A percentile compares a stretch with the other conserved stretches of the same genome.
These are phyloP conservation scores for Neofusicoccum kwambonambiense DNA, from an alignment of 2,329 filamentous ascomycete genomes.

Conservation along the genomic window DNA sequence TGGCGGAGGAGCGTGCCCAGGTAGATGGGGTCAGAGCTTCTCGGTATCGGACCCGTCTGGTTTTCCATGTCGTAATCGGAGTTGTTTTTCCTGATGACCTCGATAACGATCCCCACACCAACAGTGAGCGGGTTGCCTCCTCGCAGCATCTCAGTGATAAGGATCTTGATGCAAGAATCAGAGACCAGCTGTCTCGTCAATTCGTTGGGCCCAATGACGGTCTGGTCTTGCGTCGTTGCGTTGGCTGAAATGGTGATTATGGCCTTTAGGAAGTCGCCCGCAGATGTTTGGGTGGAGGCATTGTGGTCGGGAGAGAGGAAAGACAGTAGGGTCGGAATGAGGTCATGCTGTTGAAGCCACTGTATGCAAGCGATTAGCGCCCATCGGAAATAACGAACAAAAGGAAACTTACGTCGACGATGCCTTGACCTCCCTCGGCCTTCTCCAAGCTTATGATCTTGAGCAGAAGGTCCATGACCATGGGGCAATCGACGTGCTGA, in stretches of 20 bases:
- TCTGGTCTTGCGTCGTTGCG: slow-evolving; percentile 95
- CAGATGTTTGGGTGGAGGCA: slow-evolving; percentile 90
- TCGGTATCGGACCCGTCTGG: slow-evolving; percentile 72
- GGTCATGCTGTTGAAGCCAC: slow-evolving; percentile 88
- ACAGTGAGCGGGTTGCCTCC: slow-evolving; percentile 94
- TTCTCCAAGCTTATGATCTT: slow-evolving; percentile 98
- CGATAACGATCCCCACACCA: slow-evolving; percentile 94
- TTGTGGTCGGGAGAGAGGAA: slow-evolving; percentile 83
- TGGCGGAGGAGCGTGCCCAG: slow-evolving; percentile 83
- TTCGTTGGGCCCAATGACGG: slow-evolving; percentile 98
- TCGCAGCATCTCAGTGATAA: slow-evolving; percentile 89
- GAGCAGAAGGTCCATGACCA: slow-evolving; percentile 95
- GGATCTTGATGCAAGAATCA: slow-evolving; percentile 72
- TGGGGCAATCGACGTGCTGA: slow-evolving; percentile 91
- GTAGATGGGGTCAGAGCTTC: slow-evolving; percentile 93
- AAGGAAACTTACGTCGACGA: slow-evolving; percentile 74
- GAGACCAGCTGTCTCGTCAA: slow-evolving; percentile 94
- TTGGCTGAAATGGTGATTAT: slow-evolving; percentile 99
- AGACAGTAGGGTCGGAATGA: slow-evolving; percentile 82
- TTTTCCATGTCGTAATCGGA: slow-evolving; percentile 97
- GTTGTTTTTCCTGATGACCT: slow-evolving; percentile 98
- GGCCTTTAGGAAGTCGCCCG: slow-evolving; percentile 95
- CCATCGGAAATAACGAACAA: background rate
- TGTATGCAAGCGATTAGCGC: slow-evolving; percentile 35
- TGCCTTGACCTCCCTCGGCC: slow-evolving; percentile 83